phyloP scores from a whole-genome alignment of 495 filamentous ascomycete genomes.

The Aspergillus carlsbadensis region DNA sequence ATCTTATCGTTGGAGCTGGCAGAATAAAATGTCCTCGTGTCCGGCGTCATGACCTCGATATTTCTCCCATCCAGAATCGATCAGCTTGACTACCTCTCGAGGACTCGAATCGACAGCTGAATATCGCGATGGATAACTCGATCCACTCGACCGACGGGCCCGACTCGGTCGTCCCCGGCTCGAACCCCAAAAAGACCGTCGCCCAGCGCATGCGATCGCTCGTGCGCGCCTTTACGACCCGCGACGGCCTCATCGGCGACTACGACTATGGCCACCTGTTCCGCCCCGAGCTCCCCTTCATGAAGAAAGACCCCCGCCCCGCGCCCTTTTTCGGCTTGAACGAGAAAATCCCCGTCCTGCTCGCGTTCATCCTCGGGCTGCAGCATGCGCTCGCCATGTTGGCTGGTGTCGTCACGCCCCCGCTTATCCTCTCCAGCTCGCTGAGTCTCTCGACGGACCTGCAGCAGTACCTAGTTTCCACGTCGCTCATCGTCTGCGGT shows the following conservation, averaged over 20 bases:
- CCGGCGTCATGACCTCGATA: neutral
- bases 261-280: constrained; percentile 21
- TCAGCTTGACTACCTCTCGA: neutral
- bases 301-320: constrained; percentile 12
- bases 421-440: constrained; percentile 9
- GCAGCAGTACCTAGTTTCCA: constrained; percentile 77
- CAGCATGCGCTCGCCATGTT: constrained; percentile 18
- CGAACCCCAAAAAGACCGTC: constrained; percentile 10
- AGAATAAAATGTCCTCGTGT: neutral
- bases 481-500: constrained; percentile 85
- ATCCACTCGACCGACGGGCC: constrained; percentile 19
- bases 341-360: constrained; percentile 16
- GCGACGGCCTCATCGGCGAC: constrained; percentile 20
- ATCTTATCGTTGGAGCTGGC: neutral
- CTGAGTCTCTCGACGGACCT: neutral
- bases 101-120: neutral
- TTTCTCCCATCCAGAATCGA: neutral
- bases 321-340: constrained; percentile 20
- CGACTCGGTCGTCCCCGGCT: constrained; percentile 13
- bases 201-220: constrained; percentile 3
- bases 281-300: constrained; percentile 19
- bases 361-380: constrained; percentile 16
- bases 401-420: constrained; percentile 12
- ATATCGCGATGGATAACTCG: constrained; percentile 12
- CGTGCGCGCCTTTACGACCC: constrained; percentile 4